phyloP scores from a whole-genome alignment of 495 filamentous ascomycete species.

The Podospora conica region DNA sequence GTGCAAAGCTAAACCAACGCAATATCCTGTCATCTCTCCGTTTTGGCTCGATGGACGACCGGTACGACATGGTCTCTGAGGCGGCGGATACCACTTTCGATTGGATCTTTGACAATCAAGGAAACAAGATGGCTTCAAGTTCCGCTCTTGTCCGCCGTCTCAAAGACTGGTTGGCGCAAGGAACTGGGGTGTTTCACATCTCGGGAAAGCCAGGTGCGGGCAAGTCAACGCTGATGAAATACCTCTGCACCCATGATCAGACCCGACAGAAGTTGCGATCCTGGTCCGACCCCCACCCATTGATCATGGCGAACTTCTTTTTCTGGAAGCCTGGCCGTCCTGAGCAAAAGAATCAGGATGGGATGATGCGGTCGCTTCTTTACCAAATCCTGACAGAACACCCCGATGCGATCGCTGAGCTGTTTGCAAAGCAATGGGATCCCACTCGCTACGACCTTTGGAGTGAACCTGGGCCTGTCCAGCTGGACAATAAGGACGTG shows the following conservation, averaged over 20 bases:
- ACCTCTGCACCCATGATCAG: background rate
- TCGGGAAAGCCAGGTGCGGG: slow-evolving; percentile 1
- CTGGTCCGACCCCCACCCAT: background rate
- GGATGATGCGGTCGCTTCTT: background rate
- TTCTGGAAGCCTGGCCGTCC: background rate
- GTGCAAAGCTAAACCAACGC: background rate
- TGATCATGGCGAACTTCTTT: background rate
- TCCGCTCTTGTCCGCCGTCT: background rate
- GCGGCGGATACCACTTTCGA: background rate
- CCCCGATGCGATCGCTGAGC: background rate
- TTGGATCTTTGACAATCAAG: background rate
- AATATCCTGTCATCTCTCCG: background rate
- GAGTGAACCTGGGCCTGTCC: background rate
- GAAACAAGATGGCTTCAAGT: background rate
- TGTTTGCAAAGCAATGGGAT: background rate
- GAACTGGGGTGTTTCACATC: slow-evolving; percentile 2
- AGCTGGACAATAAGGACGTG: background rate
- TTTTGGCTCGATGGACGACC: background rate
- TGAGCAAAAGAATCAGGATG: background rate
- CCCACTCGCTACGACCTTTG: background rate
- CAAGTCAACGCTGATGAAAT: slow-evolving; percentile 10
- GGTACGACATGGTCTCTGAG: background rate
- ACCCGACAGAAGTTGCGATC: background rate
- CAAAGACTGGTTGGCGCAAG: slow-evolving; percentile 1
- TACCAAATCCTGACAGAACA: background rate